Evolutionary conservation across 129 eudicot species (phyloP).

Genomic region (Erigeron canadensis): DNA sequence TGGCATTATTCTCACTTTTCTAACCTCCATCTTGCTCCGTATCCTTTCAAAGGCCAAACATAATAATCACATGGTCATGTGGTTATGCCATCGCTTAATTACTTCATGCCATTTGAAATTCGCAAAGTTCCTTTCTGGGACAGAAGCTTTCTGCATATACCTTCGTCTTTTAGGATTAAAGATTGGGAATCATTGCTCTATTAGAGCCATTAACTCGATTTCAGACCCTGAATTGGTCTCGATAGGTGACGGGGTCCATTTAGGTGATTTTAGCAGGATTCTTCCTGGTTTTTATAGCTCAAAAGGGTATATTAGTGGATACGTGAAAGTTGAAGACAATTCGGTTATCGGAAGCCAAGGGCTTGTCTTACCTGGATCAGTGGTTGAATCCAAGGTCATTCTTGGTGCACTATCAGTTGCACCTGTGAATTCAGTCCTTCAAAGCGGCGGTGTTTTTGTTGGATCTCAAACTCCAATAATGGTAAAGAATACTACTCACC

Average conservation of each 20-base stretch:
- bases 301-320: conserved; percentile 33
- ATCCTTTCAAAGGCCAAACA: conserved; percentile 27
- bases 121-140: conserved; percentile 44
- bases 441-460: conserved; percentile 45
- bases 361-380: conserved; percentile 44
- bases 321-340: conserved; percentile 33
- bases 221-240: conserved; percentile 34
- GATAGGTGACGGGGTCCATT: conserved; percentile 44
- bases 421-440: conserved; percentile 43
- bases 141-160: conserved; percentile 47
- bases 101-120: conserved; percentile 41
- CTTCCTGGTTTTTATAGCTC: conserved; percentile 32
- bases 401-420: conserved; percentile 58
- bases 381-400: conserved; percentile 37
- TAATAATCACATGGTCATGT: conserved; percentile 21
- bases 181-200: conserved; percentile 44
- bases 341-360: conserved; percentile 46
- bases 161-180: conserved; percentile 43
- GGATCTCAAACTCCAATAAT: conserved; percentile 47
- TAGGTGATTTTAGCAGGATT: conserved; percentile 49
- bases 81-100: conserved; percentile 36
- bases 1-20: conserved; percentile 39
- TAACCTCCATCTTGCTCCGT: conserved; percentile 26
- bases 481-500: conserved; percentile 34
- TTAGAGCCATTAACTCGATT: conserved; percentile 46